Percentiles rank a stretch among this genome's conserved stretches.
Conservation (phyloP, 306 rosid genomes). For the Potentilla sterilis region DNA sequence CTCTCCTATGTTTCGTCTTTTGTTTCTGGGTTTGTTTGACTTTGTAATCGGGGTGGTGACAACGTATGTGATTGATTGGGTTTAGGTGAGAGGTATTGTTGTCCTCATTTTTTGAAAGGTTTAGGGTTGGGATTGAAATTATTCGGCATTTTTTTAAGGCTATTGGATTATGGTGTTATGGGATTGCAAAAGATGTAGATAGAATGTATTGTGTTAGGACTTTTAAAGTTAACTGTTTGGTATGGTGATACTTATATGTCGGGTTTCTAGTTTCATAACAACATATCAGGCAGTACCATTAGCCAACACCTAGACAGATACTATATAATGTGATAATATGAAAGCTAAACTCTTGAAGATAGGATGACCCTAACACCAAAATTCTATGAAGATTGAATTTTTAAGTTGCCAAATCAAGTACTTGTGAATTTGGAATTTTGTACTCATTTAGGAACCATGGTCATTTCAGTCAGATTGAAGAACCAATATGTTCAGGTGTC, state of each 20-base stretch:
- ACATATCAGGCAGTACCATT: neutral
- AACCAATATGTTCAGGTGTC: neutral
- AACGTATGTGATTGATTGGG: neutral
- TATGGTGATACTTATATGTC: neutral
- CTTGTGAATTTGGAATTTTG: neutral
- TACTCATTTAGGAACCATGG: neutral
- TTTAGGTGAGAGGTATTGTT: too few relatives aligned
- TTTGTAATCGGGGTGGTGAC: neutral
- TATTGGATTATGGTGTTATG: neutral
- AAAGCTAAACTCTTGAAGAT: neutral
- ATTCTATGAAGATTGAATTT: too few relatives aligned
- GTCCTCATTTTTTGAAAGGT: neutral
- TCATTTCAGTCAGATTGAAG: neutral
- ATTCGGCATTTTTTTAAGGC: neutral
- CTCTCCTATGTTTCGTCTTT: neutral
- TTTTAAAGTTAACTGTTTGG: neutral
- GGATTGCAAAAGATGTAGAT: neutral
- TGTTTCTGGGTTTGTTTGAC: neutral
- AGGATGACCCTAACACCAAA: neutral
- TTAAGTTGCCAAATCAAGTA: neutral
- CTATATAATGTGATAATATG: neutral
- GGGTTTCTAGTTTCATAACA: neutral
- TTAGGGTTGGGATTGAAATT: too few relatives aligned
- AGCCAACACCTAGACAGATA: neutral
- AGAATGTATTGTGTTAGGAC: neutral